Evolutionary conservation across 164 flowering plant genomes (phyloP), one percentile per base, ranked within the genome.

Genomic region (Magnolia sinica): DNA sequence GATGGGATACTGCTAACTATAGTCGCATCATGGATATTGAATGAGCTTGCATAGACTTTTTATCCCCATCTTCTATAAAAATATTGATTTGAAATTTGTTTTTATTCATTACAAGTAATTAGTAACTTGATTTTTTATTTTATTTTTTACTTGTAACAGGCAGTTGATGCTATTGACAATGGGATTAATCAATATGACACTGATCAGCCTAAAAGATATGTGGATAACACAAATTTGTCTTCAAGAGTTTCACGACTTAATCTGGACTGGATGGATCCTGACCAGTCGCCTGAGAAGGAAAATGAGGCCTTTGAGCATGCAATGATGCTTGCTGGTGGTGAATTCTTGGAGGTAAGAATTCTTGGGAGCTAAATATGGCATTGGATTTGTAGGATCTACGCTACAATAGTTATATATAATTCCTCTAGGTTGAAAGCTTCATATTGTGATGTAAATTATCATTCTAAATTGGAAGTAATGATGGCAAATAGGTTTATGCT

Each of bases 141-240:
- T 24, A 27, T 14, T 55, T 55, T 5, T 24, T 51, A 50, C 49
- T 72, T 70, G 61, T 73, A 16, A 78, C 86, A 92, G 99, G 98
- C 97, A 82, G 86, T 92, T 81, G 98, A 94, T 88, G 97, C 97
- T 22, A 82, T 89, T 77, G 99, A 94, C 85, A 94, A 96, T 88
- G 99, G 98, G 50, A 86, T 94, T 22, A 91, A 89, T 83, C 93
- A 84, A 76, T 96, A 84, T 78, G 97, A 91, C 75, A 89, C 93
- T 11, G 96, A 94, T 76, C 84, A 84, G 77, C 93, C 96, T 19
- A 89, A 96, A 65, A 90, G 86, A 85, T 96, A 92, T 85, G 97
- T 92, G 72, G 91, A 87, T 31, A 77, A 77, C 77, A 94, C 98
- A 59, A 76, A 87, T 77, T 84, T 96, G 80, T 88, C 98, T 70